Base-by-base conservation (phyloP, 2,329 filamentous ascomycete species). In the Herpomyces periplanetae region DNA sequence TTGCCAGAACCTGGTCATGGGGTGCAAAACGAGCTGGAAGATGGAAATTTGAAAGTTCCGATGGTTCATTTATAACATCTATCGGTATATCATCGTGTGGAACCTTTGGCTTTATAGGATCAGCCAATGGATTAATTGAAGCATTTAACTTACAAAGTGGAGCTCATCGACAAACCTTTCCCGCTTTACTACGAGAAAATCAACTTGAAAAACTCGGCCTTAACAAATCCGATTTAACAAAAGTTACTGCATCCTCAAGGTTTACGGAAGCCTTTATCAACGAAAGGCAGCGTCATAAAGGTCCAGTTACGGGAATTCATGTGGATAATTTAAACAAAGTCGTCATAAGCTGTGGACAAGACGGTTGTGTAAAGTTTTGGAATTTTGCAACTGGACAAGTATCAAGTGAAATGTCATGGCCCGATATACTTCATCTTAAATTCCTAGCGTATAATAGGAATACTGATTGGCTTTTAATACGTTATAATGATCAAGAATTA, bases 71-170 rank as follows among this genome's bases (percentile, higher is more conserved):
- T 30, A 75, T 87, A 13, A 51, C 43, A 23, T 40, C 65, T 20
- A 69, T 96, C 9, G 54, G 71, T 5, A 62, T 96, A 24, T 87
- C 68, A 20, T 52, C 68, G 1, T 96, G 80, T 31, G 80, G 80
- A 22, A 88, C 66, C 2, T 96, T 96, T 43, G 73, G 73, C 2
- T 41, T 91, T 3, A 49, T 96, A 10, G 80, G 80, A 1, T 88
- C 75, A 1, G 56, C 55, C 12, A 57, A 51, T 14, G 80, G 80
- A 16, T 54, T 57, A 13, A 59, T 96, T 21, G 71, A 88, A 35
- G 75, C 85, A 62, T 91, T 65, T 50, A 96, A 96, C 34, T 44
- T 96, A 23, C 80, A 96, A 36, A 91, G 80, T 17, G 80, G 80
- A 17, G 45, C 61, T 9, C 68, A 84, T 36, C 59, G 75, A 22